Evolutionary conservation across 169 alveolate genomes (phyloP), one percentile per base, ranked within the genome.

Genomic region (Cystoisospora suis): DNA sequence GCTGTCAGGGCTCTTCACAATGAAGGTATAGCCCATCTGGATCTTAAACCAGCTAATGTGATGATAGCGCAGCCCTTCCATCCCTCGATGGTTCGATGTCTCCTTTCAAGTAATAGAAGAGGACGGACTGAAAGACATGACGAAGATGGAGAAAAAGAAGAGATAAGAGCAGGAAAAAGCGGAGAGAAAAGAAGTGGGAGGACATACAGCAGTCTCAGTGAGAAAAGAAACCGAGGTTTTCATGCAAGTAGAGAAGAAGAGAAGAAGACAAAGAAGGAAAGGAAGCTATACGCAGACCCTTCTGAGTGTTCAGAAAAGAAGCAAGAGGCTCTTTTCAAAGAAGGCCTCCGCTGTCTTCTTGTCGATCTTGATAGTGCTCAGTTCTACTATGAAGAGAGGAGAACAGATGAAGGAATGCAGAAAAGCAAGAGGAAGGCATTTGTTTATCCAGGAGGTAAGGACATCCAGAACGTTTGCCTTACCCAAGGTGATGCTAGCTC

Each of bases 401-500:
- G n/a, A n/a, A n/a, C n/a, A n/a, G n/a, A n/a, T n/a, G n/a, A n/a
- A n/a, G n/a, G n/a, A n/a, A n/a, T n/a, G n/a, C n/a, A 65, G 79
- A 6, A 44, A 44, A 20, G 42, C 36, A 6, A 29, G 29, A 0
- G 42, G 42, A 20, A 65, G 79, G 17, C 79, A 29, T 27, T 20
- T 44, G 79, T 65, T 27, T n/a, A 65, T 65, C 79, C 79, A n/a
- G 79, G 79, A 20, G 79, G 79, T 65, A 65, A 40, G 79, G 15
- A 7, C 79, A 27, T 29, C 17, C 61, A 53, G 20, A 53, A 9
- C 9, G n/a, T 20, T 9, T 53, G 61, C n/a, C 20, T 53, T 53
- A 20, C 20, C n/a, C 9, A 53, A 9, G 61, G 61, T 9, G 4
- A 4, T 61, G 75, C 36, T 61, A 0, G 29, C 75, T 20, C 29